Base-by-base conservation (phyloP, 306 rosid genomes). In the Erythrophleum fordii region DNA sequence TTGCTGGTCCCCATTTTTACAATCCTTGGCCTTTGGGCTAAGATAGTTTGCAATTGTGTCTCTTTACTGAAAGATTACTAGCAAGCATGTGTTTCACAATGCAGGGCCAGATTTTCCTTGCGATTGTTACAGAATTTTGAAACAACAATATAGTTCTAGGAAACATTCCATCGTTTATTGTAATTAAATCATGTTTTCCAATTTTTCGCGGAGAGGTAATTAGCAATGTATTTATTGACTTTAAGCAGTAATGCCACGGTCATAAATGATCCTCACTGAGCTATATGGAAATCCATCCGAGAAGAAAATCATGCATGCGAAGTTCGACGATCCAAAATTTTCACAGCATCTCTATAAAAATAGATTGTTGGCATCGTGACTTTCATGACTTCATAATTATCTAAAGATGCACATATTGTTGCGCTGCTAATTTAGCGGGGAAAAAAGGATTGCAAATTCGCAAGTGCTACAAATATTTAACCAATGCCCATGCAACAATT, bases 381-480 rank as follows among this genome's bases (percentile, higher is more conserved):
- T 26, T 8, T 13, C 9, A 42, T 11, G 20, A 44, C 71, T 67
- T n/a, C 9, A 14, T 68, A 23, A 22, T 46, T 22, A 42, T 0
- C 25, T 16, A 8, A 17, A 70, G 39, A 13, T 70, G 22, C 62
- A 9, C 45, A 41, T n/a, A 72, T 29, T 12, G 16, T 11, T 17
- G 17, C 16, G 9, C 20, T 28, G 76, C 41, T 48, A 61, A 48
- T 48, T 48, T 2, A 49, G 20, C 20, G 11, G 41, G 3, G 3
- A 1, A 53, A 18, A n/a, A 45, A 2, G 20, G 17, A 56, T 25
- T 75, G 18, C 28, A 60, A 26, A n/a, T 28, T 61, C 4, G n/a
- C 28, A 3, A 26, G 67, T 68, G 18, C 68, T 75, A 84, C 69
- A 83, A 86, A 76, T 83, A 66, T 42, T 76, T 81, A 9, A 86